phyloP scores from a whole-genome alignment of 805 yeast species.

The Wickerhamiella slavikovae region DNA sequence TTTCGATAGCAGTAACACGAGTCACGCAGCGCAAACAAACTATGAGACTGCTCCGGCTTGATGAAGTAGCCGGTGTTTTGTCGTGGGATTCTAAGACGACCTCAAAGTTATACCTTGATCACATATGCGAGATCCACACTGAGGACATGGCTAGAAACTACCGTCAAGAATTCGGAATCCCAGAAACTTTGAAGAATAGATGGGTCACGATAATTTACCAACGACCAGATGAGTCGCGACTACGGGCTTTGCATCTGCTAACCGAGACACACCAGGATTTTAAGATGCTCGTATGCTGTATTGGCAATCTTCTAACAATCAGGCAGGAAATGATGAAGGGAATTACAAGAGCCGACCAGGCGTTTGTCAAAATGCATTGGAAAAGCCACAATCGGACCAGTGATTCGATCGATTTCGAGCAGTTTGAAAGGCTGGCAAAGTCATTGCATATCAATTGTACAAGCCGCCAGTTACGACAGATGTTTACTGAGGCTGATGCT shows the following conservation, averaged over 20 bases:
- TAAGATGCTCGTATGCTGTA: slow-evolving; percentile 32
- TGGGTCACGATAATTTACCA: slow-evolving; percentile 75
- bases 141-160: slow-evolving; percentile 65
- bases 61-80: slow-evolving; percentile 32
- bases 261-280: slow-evolving; percentile 34
- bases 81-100: slow-evolving; percentile 36
- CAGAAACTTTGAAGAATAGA: slow-evolving; percentile 36
- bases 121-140: slow-evolving; percentile 37
- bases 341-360: slow-evolving; percentile 39
- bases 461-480: slow-evolving; percentile 23
- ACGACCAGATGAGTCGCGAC: slow-evolving; percentile 33
- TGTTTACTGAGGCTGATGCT: slow-evolving; percentile 35
- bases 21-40: slow-evolving; percentile 52
- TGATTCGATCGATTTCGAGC: slow-evolving; percentile 31
- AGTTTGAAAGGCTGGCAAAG: slow-evolving; percentile 42
- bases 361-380: slow-evolving; percentile 49
- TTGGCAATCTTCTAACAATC: slow-evolving; percentile 32
- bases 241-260: slow-evolving; percentile 63
- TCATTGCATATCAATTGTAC: slow-evolving; percentile 58
- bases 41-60: slow-evolving; percentile 34
- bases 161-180: slow-evolving; percentile 63
- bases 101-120: slow-evolving; percentile 30
- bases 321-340: slow-evolving; percentile 44
- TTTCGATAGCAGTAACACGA: no score
- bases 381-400: slow-evolving; percentile 13